Percentiles rank a stretch among this genome's conserved stretches.
Conservation (phyloP, 345 rosid genomes). For the Mercurialis annua region DNA sequence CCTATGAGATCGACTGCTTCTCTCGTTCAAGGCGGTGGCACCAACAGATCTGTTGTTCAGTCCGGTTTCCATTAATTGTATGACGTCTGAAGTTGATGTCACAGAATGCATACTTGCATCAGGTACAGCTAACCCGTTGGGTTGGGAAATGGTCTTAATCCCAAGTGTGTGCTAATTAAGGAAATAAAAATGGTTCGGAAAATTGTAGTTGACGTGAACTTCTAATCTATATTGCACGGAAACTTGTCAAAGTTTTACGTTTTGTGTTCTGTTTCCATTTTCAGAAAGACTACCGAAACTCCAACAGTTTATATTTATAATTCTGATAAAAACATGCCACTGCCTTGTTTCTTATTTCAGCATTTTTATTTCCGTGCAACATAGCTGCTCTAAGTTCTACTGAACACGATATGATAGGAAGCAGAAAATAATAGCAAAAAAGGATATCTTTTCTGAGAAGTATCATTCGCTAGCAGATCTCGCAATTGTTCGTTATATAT, state of each 20-base stretch:
- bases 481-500: conserved; percentile 91
- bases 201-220: background rate
- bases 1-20: conserved; percentile 99
- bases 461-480: conserved; percentile 53
- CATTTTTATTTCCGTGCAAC: too few relatives aligned
- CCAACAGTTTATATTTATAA: too few relatives aligned
- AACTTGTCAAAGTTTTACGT: too few relatives aligned
- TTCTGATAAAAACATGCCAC: too few relatives aligned
- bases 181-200: conserved; percentile 26
- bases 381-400: too few relatives aligned
- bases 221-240: too few relatives aligned
- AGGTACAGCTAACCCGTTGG: conserved; percentile 82
- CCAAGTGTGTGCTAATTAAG: conserved; percentile 80
- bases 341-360: too few relatives aligned
- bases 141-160: conserved; percentile 46
- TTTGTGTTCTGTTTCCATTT: too few relatives aligned
- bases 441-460: conserved; percentile 85
- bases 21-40: conserved; percentile 80
- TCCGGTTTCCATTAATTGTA: conserved; percentile 71
- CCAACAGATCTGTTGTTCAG: conserved; percentile 68
- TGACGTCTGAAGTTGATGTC: conserved; percentile 62
- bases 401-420: too few relatives aligned
- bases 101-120: conserved; percentile 86
- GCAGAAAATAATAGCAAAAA: too few relatives aligned
- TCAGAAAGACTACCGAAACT: too few relatives aligned